Evolutionary conservation across 2,329 filamentous ascomycete species (phyloP), one percentile per base, ranked within the genome.

Genomic region (Fusarium sp.): DNA sequence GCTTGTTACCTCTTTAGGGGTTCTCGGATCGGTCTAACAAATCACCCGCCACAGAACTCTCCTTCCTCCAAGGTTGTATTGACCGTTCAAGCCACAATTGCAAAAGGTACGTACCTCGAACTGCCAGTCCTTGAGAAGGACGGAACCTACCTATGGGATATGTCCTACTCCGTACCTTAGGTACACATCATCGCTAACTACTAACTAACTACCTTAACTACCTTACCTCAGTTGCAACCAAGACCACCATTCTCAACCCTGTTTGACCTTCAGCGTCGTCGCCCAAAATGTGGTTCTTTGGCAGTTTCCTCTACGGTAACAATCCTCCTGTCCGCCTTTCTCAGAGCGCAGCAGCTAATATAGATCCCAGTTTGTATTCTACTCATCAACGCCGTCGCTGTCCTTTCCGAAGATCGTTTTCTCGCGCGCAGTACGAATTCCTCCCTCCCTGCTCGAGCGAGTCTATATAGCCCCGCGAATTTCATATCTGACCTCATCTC

Each of bases 351-450:
- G 35, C n/a, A 44, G 48, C 71, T 77, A 72, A 76, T 59, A 6
- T 27, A 42, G 15, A 37, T 41, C 39, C 41, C 45, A 81, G 93
- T 95, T 75, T 88, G 90, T 76, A 87, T 97, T 80, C 93, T 98
- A 79, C 89, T 98, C 80, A 91, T 96, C 83, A 99, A 99, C 83
- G 94, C 94, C 74, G 92, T 98, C 80, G 94, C 95, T 72, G 91
- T 98, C 79, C 92, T 98, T 73, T 97, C 94, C 77, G 95, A 97
- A 89, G 94, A 97, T 84, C 92, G 94, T 70, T 97, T 97, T 83
- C 93, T 97, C 74, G 83, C 92, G 84, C 92, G 81, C 76, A 97
- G 82, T 84, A 80, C 73, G 82, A 69, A 35, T 31, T 23, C 39
- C 52, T 31, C 46, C 63, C 38, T 55, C 49, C 61, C 38, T 55